Conservation (phyloP, 2,329 filamentous ascomycete genomes). For the Aspergillus calidoustus region DNA sequence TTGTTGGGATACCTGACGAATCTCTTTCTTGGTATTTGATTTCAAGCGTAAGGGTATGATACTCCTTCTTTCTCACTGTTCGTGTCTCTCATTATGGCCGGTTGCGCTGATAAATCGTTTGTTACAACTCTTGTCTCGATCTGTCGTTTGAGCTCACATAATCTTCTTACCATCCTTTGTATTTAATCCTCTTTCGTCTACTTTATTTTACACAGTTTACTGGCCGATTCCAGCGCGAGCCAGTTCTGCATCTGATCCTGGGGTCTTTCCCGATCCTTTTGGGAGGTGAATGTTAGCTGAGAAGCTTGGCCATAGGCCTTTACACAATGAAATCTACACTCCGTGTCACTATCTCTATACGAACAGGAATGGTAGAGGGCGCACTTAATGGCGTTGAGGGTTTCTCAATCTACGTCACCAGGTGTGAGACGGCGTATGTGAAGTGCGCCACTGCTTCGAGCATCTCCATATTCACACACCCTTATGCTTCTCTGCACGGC, state of each 20-base stretch:
- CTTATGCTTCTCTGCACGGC: neutral
- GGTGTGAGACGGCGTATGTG: too few species aligned
- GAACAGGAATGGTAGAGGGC: neutral
- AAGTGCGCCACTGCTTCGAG: neutral
- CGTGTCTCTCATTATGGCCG: constrained; percentile 41
- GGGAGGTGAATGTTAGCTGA: constrained; percentile 18
- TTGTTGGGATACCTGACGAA: constrained; percentile 38
- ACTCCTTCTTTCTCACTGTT: constrained; percentile 31
- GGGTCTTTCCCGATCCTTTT: constrained; percentile 5
- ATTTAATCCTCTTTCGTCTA: constrained; percentile 15
- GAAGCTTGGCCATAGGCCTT: constrained; percentile 17
- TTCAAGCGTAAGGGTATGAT: constrained; percentile 38
- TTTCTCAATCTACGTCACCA: neutral
- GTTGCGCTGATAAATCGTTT: constrained; percentile 32
- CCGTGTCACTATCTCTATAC: constrained; percentile 8
- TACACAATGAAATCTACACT: constrained; percentile 24
- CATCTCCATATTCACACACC: constrained; percentile 6
- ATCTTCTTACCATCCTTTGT: constrained; percentile 14
- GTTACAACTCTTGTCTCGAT: constrained; percentile 22
- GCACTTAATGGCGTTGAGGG: neutral
- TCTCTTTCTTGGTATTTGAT: constrained; percentile 37
- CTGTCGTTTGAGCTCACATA: constrained; percentile 17
- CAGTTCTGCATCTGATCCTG: constrained; percentile 12
- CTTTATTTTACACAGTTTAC: constrained; percentile 20
- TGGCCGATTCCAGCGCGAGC: constrained; percentile 13